Evolutionary conservation across 2,329 filamentous ascomycete genomes (phyloP).

Genomic region (Fusarium illudens): DNA sequence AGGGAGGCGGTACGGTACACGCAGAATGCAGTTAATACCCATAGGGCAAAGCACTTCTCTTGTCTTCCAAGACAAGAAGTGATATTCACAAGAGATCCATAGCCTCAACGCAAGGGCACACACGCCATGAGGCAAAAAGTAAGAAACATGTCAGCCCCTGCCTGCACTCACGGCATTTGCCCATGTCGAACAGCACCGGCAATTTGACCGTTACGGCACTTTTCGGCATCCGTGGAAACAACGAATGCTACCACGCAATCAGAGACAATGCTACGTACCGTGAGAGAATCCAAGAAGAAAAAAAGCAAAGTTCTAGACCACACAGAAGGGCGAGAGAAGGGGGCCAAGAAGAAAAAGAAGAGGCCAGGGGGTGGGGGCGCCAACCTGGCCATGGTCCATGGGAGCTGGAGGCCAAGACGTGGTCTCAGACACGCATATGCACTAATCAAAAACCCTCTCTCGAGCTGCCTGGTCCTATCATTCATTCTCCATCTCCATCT

Average conservation of each 20-base stretch:
- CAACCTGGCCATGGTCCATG: neutral
- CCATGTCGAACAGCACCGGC: neutral
- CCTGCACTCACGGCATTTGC: neutral
- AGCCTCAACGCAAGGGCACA: neutral
- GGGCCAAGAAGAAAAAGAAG: neutral
- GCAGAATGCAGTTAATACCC: neutral
- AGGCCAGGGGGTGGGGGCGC: neutral
- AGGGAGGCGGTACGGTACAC: neutral
- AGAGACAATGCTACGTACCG: neutral
- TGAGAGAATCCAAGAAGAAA: neutral
- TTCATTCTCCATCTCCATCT: no score
- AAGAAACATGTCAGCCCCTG: neutral
- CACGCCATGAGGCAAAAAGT: neutral
- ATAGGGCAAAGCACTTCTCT: neutral
- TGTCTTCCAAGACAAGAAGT: neutral
- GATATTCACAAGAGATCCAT: no score
- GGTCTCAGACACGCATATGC: constrained; percentile 8
- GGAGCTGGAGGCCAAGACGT: neutral
- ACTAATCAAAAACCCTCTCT: neutral
- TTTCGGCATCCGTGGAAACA: neutral
- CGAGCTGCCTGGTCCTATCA: neutral
- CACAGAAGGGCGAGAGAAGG: neutral
- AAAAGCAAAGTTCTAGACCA: neutral
- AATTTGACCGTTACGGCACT: constrained; percentile 1
- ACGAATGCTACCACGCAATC: neutral